Base-by-base conservation (phyloP, 306 rosid genomes). In the Clitoria ternatea region DNA sequence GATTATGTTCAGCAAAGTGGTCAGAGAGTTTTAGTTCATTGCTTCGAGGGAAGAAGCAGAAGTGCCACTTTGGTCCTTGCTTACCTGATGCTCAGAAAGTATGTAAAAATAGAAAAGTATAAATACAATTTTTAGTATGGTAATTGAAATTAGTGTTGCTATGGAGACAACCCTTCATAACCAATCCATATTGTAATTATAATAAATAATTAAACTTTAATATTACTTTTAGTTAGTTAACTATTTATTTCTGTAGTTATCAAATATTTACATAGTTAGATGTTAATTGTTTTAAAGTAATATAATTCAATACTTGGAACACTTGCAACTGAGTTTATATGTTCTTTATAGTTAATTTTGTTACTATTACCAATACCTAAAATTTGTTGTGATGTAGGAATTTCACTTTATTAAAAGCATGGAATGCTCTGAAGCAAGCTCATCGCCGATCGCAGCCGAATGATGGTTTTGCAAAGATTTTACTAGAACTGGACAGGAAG, bases 1-100 rank as follows among this genome's bases (percentile, higher is more conserved):
- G 96, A 87, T 61, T 47, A 47, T 35, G 97, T 90, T 72, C 96
- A 94, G 74, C 79, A 75, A 80, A 66, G 30, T 13, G 85, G 91
- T 18, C 95, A 88, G 65, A 87, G 83, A 78, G 87, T 94, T 73
- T 76, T 94, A 45, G 95, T 94, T 55, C 98, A 94, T 65, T 94
- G 98, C 83, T 94, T 94, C 36, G 98, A 94, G 75, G 98, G 98
- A 30, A 94, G 18, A 81, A 94, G 98, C 78, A 84, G 97, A 83
- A 94, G 98, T 79, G 97, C 88, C 73, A 90, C 98, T 2, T 68
- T 89, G 48, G 90, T 94, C 66, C 87, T 94, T 72, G 97, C 98
- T 14, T 91, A 87, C 90, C 77, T 89, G 15, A 90, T 94, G 95
- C 88, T 90, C 74, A 83, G 81, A 70, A 94, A 89, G 97, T 89